A percentile compares a stretch with the other conserved stretches of the same genome.
phyloP scores from a whole-genome alignment of 129 eudicot species.

The Gnaphalium uliginosum region DNA sequence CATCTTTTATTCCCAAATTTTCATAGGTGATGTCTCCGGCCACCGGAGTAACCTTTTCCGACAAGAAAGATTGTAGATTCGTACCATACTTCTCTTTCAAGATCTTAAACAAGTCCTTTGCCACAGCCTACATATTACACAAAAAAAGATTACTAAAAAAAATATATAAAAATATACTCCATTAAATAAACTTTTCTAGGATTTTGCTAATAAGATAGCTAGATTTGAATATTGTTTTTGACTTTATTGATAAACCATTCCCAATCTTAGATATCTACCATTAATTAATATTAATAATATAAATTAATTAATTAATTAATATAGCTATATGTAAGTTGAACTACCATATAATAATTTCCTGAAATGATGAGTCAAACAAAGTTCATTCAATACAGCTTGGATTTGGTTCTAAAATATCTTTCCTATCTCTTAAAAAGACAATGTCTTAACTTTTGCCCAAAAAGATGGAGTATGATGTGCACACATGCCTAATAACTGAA shows the following conservation, averaged over 20 bases:
- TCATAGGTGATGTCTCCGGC: constrained; percentile 55
- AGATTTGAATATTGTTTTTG: neutral
- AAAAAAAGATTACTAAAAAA: neutral
- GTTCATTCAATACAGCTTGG: neutral
- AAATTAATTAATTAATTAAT: neutral
- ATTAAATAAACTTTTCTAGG: neutral
- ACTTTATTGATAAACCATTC: neutral
- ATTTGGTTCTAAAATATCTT: neutral
- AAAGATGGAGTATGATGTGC: neutral
- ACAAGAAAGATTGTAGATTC: constrained; percentile 53
- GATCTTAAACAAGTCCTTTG: constrained; percentile 70
- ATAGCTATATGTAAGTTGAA: constrained; percentile 21
- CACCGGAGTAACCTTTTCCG: constrained; percentile 48
- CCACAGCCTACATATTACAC: constrained; percentile 39
- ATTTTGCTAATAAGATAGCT: neutral
- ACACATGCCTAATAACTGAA: neutral
- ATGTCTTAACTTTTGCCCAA: neutral
- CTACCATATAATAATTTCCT: constrained; percentile 11
- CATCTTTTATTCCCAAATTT: constrained; percentile 51
- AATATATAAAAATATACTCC: too few relatives aligned
- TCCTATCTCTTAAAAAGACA: too few relatives aligned
- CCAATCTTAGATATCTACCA: constrained; percentile 7
- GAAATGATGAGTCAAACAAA: neutral
- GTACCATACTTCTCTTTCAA: constrained; percentile 60
- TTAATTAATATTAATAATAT: neutral